Conservation (phyloP, 768 basidiomycete species). For the Kwoniella europaea region DNA sequence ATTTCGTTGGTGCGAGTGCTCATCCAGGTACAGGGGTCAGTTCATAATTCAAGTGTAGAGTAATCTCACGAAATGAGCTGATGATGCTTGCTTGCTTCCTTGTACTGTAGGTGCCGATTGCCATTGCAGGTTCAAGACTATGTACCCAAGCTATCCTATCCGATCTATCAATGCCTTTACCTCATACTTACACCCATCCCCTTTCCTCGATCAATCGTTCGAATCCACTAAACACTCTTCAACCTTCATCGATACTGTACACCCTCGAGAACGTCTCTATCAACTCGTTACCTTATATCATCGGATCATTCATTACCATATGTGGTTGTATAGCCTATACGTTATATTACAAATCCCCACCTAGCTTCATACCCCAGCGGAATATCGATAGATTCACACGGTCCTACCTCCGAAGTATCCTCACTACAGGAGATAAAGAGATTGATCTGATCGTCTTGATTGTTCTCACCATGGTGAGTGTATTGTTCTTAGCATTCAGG, state of each 20-base stretch:
- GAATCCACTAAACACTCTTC: constrained; percentile 17
- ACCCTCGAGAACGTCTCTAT: constrained; percentile 12
- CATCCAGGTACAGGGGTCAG: constrained; percentile 60
- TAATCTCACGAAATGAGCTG: neutral
- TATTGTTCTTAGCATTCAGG: neutral
- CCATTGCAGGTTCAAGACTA: constrained; percentile 59
- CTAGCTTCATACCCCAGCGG: neutral
- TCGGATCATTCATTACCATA: constrained; percentile 22
- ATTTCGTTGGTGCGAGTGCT: constrained; percentile 61
- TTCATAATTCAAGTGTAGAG: neutral
- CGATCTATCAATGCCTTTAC: constrained; percentile 47
- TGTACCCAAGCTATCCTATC: constrained; percentile 57
- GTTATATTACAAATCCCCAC: neutral
- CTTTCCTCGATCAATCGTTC: neutral
- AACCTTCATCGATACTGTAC: constrained; percentile 15
- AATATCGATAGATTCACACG: neutral
- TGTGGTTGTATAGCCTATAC: neutral
- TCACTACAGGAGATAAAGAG: constrained; percentile 20
- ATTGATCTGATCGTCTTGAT: constrained; percentile 14
- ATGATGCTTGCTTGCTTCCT: neutral
- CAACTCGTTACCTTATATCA: constrained; percentile 16
- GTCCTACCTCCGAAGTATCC: constrained; percentile 4
- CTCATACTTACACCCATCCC: constrained; percentile 27
- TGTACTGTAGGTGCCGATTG: constrained; percentile 55
- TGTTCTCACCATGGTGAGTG: neutral